Percentiles rank a stretch among this genome's conserved stretches.
Conservation (phyloP, 2,329 filamentous ascomycete species). For the Venturia pyrina region DNA sequence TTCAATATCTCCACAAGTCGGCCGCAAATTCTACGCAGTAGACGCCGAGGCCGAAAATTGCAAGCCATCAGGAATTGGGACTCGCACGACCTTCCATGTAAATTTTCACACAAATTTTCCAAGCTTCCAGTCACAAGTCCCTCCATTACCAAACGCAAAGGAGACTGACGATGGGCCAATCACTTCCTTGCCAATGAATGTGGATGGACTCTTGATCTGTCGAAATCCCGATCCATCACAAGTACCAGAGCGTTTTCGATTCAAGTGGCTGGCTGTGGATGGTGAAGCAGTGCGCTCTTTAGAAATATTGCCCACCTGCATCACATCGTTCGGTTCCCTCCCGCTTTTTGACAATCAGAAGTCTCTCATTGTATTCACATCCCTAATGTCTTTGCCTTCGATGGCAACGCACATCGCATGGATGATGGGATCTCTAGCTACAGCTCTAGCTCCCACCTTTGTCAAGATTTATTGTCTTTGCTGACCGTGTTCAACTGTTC, state of each 20-base stretch:
- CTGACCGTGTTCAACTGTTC: neutral
- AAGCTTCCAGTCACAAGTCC: neutral
- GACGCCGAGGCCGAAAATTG: neutral
- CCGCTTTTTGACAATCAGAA: neutral
- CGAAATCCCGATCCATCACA: no score
- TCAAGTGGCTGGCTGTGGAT: neutral
- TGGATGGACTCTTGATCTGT: neutral
- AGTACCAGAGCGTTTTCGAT: neutral
- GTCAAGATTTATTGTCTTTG: neutral
- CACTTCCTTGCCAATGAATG: neutral
- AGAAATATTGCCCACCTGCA: neutral
- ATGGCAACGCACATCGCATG: conserved; percentile 2
- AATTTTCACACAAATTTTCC: neutral
- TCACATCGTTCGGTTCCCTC: neutral
- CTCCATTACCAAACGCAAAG: neutral
- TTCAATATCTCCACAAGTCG: neutral
- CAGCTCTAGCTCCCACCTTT: neutral
- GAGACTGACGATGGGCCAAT: neutral
- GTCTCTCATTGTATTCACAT: neutral
- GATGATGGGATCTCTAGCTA: neutral
- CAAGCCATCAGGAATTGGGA: neutral
- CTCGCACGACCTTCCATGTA: neutral
- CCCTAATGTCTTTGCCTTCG: neutral
- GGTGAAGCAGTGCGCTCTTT: no score
- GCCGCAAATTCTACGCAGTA: neutral